Evolutionary conservation across 768 basidiomycete genomes (phyloP).

Genomic region (Rubroboletus pulcherrimus): DNA sequence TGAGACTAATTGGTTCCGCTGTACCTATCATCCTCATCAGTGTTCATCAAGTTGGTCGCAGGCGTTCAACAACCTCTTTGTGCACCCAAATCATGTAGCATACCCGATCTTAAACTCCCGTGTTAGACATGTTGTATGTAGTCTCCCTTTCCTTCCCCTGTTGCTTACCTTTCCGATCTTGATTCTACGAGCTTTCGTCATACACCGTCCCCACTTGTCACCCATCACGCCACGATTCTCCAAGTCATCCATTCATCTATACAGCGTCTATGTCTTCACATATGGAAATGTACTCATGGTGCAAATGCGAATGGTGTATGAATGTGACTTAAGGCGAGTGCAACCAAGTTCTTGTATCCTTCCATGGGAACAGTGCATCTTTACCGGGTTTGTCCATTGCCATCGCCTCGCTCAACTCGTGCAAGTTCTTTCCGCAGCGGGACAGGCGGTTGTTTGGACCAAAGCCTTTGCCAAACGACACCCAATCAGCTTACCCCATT

Average conservation of each 20-base stretch:
- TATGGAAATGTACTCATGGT: not conserved
- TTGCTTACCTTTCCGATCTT: not conserved
- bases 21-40: not conserved
- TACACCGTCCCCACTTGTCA: not conserved
- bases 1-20: constrained; percentile 9
- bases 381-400: constrained; percentile 23
- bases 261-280: not conserved
- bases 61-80: constrained; percentile 6
- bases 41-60: constrained; percentile 10
- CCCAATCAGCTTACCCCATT: too few relatives aligned
- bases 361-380: constrained; percentile 20
- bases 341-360: constrained; percentile 1
- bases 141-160: not conserved
- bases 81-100: constrained; percentile 25
- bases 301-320: constrained; percentile 1
- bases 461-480: too few relatives aligned
- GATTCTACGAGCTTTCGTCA: not conserved
- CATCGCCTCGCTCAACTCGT: constrained; percentile 30
- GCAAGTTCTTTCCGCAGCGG: constrained; percentile 22
- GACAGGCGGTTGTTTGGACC: too few relatives aligned
- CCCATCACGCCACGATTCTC: not conserved
- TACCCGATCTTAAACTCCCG: constrained; percentile 4
- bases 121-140: constrained; percentile 16
- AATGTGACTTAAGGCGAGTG: not conserved
- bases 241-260: not conserved